phyloP scores from a whole-genome alignment of 345 rosid species.

The Clarkia xantiana region DNA sequence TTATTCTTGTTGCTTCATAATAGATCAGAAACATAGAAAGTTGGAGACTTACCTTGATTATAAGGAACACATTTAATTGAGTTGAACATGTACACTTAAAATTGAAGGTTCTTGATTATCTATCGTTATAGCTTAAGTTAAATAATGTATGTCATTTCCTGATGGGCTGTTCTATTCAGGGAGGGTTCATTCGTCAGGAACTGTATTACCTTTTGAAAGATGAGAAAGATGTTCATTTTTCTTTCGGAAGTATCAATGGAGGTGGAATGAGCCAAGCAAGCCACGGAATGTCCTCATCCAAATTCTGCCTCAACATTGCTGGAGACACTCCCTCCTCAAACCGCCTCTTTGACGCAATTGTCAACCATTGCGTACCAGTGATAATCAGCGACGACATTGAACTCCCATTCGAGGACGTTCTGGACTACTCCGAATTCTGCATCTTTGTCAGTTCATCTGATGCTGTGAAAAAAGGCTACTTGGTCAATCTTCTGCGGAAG shows the following conservation, averaged over 20 bases:
- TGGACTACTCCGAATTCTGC: constrained; percentile 69
- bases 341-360: too few relatives aligned
- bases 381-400: constrained; percentile 75
- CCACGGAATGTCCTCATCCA: constrained; percentile 77
- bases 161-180: too few relatives aligned
- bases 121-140: too few relatives aligned
- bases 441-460: constrained; percentile 53
- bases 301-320: too few relatives aligned
- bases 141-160: too few relatives aligned
- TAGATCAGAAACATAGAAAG: too few relatives aligned
- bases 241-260: constrained; percentile 56
- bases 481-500: constrained; percentile 51
- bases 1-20: too few relatives aligned
- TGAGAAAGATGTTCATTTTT: constrained; percentile 73
- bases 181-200: constrained; percentile 76
- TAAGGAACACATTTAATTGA: too few relatives aligned
- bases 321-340: too few relatives aligned
- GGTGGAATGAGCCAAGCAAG: constrained; percentile 53
- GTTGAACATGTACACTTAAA: too few relatives aligned
- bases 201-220: constrained; percentile 77
- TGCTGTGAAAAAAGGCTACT: constrained; percentile 52
- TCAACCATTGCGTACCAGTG: constrained; percentile 78
- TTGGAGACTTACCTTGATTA: too few relatives aligned
- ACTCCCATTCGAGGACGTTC: constrained; percentile 76
- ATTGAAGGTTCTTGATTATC: too few relatives aligned